Evolutionary conservation across 768 basidiomycete genomes (phyloP).

Genomic region (Sarcodon aspratus): DNA sequence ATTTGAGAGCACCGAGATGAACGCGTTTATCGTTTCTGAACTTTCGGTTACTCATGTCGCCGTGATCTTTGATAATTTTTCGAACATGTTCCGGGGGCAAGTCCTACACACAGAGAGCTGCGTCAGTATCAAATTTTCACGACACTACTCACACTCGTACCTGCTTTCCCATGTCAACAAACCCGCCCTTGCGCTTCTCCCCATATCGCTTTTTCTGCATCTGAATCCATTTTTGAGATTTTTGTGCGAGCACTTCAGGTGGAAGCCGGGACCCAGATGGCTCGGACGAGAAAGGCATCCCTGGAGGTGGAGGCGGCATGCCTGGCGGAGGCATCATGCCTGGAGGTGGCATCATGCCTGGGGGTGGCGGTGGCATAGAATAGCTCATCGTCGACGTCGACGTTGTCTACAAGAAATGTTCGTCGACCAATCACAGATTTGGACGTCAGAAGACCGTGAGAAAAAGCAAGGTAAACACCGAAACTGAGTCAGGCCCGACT

Average conservation of each 20-base stretch:
- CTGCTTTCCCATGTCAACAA: slow-evolving; percentile 89
- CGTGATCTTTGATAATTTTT: slow-evolving; percentile 99
- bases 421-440: neutral
- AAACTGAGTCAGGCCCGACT: neutral
- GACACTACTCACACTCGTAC: slow-evolving; percentile 27
- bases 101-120: slow-evolving; percentile 39
- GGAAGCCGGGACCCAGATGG: slow-evolving; percentile 33
- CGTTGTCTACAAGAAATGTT: slow-evolving; percentile 5
- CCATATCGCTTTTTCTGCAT: slow-evolving; percentile 91
- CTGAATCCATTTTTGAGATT: slow-evolving; percentile 92
- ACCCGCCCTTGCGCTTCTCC: slow-evolving; percentile 82
- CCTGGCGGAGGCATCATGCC: slow-evolving; percentile 26
- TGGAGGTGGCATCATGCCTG: slow-evolving; percentile 30
- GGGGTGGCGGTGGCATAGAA: slow-evolving; percentile 36
- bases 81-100: slow-evolving; percentile 95
- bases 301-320: slow-evolving; percentile 21
- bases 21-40: slow-evolving; percentile 99
- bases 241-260: slow-evolving; percentile 71
- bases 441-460: neutral
- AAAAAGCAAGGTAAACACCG: neutral
- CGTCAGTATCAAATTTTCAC: slow-evolving; percentile 4
- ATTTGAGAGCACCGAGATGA: slow-evolving; percentile 95
- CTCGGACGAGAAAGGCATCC: slow-evolving; percentile 16
- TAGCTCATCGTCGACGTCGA: slow-evolving; percentile 34
- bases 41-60: slow-evolving; percentile 99